Base-by-base conservation (phyloP, 176 grass and related monocot genomes). In the Pontederia crassipes region DNA sequence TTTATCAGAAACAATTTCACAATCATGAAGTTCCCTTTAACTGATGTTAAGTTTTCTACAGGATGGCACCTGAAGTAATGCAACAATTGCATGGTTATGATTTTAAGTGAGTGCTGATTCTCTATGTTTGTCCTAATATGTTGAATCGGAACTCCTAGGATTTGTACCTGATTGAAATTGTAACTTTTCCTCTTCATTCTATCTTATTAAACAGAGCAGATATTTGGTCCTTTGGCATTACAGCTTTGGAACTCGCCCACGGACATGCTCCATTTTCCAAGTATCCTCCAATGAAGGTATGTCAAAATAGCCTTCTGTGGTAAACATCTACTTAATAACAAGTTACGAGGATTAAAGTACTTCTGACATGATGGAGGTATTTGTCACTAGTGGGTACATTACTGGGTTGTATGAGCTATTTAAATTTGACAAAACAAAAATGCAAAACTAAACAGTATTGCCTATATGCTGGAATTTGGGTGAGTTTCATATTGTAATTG, bases 41-140 rank as follows among this genome's bases (percentile, higher is more conserved):
- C 10, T 10, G 13, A 56, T 61, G 15, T 17, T 28, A 29, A 61
- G 16, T 52, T 13, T 27, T 54, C 75, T 67, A 55, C 75, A 95
- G 91, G 91, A 98, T 98, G 93, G 93, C 93, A 75, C 93, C 93
- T 61, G 93, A 98, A 85, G 93, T 98, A 62, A 98, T 98, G 93
- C 93, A 98, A 67, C 93, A 98, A 77, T 62, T 92, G 60, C 93
- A 98, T 74, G 93, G 93, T 70, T 98, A 98, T 74, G 93, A 98
- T 76, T 98, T 92, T 77, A 98, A 98, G 88, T 90, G 78, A 73
- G 82, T 82, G 16, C 61, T 28, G 12, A 61, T 48, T 65, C 58
- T 71, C 49, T 74, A 28, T 24, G 52, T 45, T n/a, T 47, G 71
- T 18, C 46, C 51, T 57, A 63, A 17, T 66, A 49, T 68, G 20